Evolutionary conservation across 208 protist species (phyloP), one percentile per base, ranked within the genome.

Genomic region (Strigomonas galati): DNA sequence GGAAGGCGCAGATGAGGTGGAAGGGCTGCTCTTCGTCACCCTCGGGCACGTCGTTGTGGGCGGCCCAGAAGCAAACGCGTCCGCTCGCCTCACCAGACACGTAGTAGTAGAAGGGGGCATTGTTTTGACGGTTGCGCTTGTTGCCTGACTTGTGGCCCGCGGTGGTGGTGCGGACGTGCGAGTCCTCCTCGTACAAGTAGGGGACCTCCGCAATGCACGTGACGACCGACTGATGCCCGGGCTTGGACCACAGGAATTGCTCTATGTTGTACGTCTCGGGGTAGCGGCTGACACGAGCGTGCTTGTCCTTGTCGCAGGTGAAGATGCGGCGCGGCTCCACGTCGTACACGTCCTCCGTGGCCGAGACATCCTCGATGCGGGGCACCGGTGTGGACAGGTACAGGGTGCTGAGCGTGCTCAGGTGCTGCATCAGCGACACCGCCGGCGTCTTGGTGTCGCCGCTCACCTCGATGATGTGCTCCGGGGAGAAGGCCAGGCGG

Each of bases 301-400:
- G 90, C 48, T 79, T 44, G 63, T 95, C 90, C 70, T 87, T 91
- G 67, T 95, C 90, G 66, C 81, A 90, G 7, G 85, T 91, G 61
- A 95, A 87, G 51, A 95, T 68, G 35, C 89, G 79, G 17, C 89
- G 79, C 28, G 72, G 73, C 23, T 31, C 58, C 24, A 76, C 55
- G 10, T 30, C 46, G 61, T 68, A 62, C 27, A 62, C 64, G 44
- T 69, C 79, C 64, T 80, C 76, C 12, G 67, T 48, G 26, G 59
- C 2, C 24, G 66, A 49, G 23, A 82, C 62, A 5, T 65, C 37
- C 44, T 81, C 78, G 12, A 74, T 53, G 37, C 74, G 76, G 27
- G 75, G 78, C 24, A 90, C 78, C 1, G 84, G 78, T 15, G 77
- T 60, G 65, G 84, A 82, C 30, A 92, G 69, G 62, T 81, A 84